Conservation (phyloP, 2,329 filamentous ascomycete species). For the Ilyonectria destructans region DNA sequence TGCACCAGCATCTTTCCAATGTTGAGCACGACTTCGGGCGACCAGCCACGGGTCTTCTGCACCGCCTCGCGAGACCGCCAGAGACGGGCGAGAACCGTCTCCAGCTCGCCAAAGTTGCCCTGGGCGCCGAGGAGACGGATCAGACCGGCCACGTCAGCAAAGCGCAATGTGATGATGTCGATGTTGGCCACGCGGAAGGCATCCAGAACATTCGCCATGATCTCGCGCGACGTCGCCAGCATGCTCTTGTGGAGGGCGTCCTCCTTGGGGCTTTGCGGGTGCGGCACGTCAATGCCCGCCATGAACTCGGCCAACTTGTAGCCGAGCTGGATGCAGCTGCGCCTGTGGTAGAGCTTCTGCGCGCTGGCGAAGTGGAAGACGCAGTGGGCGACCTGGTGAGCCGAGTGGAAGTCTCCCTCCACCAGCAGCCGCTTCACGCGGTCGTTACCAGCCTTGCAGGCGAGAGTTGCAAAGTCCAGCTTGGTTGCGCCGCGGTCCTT, state of each 20-base stretch:
- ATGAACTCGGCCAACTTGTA: constrained; percentile 63
- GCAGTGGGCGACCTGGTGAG: constrained; percentile 60
- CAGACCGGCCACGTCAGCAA: constrained; percentile 62
- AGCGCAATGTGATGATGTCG: constrained; percentile 60
- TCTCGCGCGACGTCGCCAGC: constrained; percentile 43
- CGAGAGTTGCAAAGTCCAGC: constrained; percentile 57
- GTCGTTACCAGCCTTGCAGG: constrained; percentile 52
- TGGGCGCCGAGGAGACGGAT: constrained; percentile 65
- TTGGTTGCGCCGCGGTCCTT: constrained; percentile 51
- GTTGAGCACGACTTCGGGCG: constrained; percentile 40
- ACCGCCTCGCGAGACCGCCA: constrained; percentile 45
- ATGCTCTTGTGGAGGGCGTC: constrained; percentile 35
- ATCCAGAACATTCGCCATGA: constrained; percentile 56
- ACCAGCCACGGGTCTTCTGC: constrained; percentile 42
- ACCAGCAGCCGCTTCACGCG: constrained; percentile 57
- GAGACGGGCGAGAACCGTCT: constrained; percentile 48
- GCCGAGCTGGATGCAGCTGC: constrained; percentile 58
- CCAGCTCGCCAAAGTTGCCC: constrained; percentile 62
- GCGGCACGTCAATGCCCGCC: constrained; percentile 58
- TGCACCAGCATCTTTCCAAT: constrained; percentile 47
- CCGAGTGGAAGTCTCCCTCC: constrained; percentile 57
- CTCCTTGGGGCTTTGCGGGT: constrained; percentile 53
- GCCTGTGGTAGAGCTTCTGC: constrained; percentile 59
- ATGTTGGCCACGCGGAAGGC: constrained; percentile 61
- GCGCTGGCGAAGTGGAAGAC: constrained; percentile 60